Base-by-base conservation (phyloP, 1,284 basidiomycete species). In the Fomitopsis schrenkii region DNA sequence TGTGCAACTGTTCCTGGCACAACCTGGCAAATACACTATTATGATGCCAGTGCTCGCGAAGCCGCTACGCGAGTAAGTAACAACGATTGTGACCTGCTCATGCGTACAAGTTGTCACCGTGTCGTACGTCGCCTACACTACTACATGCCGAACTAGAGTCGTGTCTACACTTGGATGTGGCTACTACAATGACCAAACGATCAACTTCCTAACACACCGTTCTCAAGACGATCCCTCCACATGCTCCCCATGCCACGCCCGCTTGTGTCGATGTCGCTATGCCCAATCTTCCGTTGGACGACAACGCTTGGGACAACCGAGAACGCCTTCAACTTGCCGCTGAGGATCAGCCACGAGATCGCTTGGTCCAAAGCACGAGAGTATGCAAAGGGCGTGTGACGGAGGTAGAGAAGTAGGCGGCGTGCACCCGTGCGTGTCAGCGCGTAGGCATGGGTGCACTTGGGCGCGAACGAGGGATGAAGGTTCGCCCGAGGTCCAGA, bases 281-380 rank as follows among this genome's bases (percentile, higher is more conserved):
- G 63, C 5, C 69, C 75, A 5, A 76, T 70, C 72, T 88, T 90
- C 60, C 82, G 76, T 68, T 91, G 89, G 0, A 86, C 78, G 12
- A 87, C 76, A 5, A 91, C 67, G 62, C 84, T 87, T 0, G 87
- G 87, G 0, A 89, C 85, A 17, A 90, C 70, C 0, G 86, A 87
- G 65, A 80, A 90, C 38, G 82, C 78, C 54, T 77, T 80, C 41
- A 90, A 63, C 44, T 83, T 76, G 7, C 79, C 78, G 57, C 77
- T 83, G 64, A 77, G 70, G 15, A 92, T 77, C 30, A 93, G 79
- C 85, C 88, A 91, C 1, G 86, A 78, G 28, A 88, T 75, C 4
- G 88, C 90, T 66, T 91, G 89, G 65, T 93, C 88, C 59, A 91
- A 80, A 0, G 90, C 87, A 10, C 91, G 84, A 2, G 89, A 89